Base-by-base conservation (phyloP, 169 alveolate genomes). In the Eimeria acervulina region DNA sequence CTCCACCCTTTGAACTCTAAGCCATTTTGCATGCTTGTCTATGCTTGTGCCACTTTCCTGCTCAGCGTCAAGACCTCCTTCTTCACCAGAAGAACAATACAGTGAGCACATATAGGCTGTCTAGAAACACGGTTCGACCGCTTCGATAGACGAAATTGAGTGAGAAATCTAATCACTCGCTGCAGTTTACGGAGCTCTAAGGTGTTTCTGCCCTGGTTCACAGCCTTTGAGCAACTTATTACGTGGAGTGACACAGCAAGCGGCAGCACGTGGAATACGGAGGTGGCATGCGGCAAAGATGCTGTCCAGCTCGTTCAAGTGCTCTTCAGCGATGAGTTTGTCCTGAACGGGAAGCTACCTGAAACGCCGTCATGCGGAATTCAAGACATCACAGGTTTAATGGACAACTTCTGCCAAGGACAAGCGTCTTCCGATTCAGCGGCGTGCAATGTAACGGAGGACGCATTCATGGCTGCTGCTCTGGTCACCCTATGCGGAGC, bases 241-340 rank as follows among this genome's bases (percentile, higher is more conserved):
- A 87, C 94, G 4, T 59, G 78, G 83, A 87, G 42, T 44, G 81
- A 87, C 42, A 87, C 94, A 70, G 63, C 70, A 8, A 26, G 44
- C 26, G 94, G 94, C 51, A 40, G 68, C 83, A 23, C 51, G 66
- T 87, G 94, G 94, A 87, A 28, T 21, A 63, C 94, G 44, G 66
- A 87, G 51, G 78, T 5, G 94, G 83, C 94, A 40, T 87, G 94
- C 81, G 83, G 66, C 42, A 40, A 63, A 23, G 66, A 28, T 2
- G 83, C 66, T 38, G 66, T 87, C 83, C 42, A 87, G 94, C 51
- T 87, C 70, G 94, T 87, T 19, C 94, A 87, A 61, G 76, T 51
- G 51, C 91, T 83, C 52, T 83, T 83, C 91, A 83, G 91, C 47
- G 91, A 83, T 31, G 91, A 83, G 52, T 83, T 33, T 38, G 74